Base-by-base conservation (phyloP, 306 rosid genomes). In the Arachis stenosperma region DNA sequence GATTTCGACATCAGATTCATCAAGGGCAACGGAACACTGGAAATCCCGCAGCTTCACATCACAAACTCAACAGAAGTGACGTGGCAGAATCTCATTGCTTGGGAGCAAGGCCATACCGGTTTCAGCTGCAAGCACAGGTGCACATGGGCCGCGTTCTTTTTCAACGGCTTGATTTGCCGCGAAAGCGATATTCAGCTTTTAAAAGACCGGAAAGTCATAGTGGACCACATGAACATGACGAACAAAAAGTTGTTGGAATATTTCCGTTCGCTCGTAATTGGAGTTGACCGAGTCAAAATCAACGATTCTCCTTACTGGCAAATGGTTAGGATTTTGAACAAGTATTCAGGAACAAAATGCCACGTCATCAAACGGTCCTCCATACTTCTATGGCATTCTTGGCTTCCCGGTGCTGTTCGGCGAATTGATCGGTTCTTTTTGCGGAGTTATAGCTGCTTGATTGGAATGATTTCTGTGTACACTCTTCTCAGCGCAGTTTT, bases 121-220 rank as follows among this genome's bases (percentile, higher is more conserved):
- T 46, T 46, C 9, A 10, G 51, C 4, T 46, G n/a, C 51, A 46
- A 27, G 1, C n/a, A 4, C 15, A 5, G 22, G 7, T 52, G 33
- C 64, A 74, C 65, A 5, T 27, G 39, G 2, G 14, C 13, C 3
- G 65, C 78, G 4, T 22, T 63, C 8, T 6, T 74, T 9, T 52
- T 63, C 17, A 64, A 30, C 44, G 71, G 55, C 29, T 74, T 74
- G 64, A 53, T 74, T 2, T 74, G 78, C 7, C 53, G 78, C 30
- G 9, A 43, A 9, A 29, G 29, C 10, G 78, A 74, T 4, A 64
- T 74, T 22, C 64, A 63, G 7, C 47, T 74, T 0, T 64, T 74
- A 2, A 63, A 27, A 53, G 53, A 53, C 36, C 53, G 1, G 3
- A 3, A 27, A 12, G 37, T 74, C 3, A 53, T 74, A 8, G 47